Evolutionary conservation across 495 filamentous ascomycete species (phyloP).

Genomic region (Usnea hakonensis): DNA sequence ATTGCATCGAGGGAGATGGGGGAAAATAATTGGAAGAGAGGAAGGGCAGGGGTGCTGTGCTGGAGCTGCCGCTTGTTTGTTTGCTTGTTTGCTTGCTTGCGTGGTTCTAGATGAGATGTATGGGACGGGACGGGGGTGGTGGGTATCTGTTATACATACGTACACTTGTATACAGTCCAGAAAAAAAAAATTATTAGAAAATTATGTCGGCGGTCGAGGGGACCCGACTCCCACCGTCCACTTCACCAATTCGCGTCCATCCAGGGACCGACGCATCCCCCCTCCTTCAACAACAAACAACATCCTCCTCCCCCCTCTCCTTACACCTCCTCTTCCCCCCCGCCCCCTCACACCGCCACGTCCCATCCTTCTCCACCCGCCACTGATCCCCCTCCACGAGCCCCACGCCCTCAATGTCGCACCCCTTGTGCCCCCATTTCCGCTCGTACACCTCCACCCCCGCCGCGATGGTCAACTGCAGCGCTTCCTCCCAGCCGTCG

Average conservation of each 20-base stretch:
- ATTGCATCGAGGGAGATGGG: no score
- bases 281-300: background rate
- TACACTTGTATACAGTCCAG: no score
- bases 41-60: background rate
- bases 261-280: no score
- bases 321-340: constrained; percentile 7
- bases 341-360: background rate
- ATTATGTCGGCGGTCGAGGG: no score
- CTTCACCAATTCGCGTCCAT: no score
- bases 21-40: no score
- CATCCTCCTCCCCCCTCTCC: constrained; percentile 3
- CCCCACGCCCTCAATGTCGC: constrained; percentile 38
- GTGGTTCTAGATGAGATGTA: no score
- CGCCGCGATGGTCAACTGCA: constrained; percentile 45
- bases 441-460: constrained; percentile 44
- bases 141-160: no score
- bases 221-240: no score
- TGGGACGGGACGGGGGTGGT: no score
- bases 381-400: constrained; percentile 44
- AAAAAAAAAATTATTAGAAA: no score
- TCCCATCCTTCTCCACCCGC: constrained; percentile 37
- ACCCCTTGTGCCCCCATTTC: constrained; percentile 54
- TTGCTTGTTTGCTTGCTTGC: no score
- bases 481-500: constrained; percentile 44
- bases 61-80: background rate